Evolutionary conservation across 2,329 filamentous ascomycete species (phyloP), one percentile per base, ranked within the genome.

Genomic region (Phoma sp.): DNA sequence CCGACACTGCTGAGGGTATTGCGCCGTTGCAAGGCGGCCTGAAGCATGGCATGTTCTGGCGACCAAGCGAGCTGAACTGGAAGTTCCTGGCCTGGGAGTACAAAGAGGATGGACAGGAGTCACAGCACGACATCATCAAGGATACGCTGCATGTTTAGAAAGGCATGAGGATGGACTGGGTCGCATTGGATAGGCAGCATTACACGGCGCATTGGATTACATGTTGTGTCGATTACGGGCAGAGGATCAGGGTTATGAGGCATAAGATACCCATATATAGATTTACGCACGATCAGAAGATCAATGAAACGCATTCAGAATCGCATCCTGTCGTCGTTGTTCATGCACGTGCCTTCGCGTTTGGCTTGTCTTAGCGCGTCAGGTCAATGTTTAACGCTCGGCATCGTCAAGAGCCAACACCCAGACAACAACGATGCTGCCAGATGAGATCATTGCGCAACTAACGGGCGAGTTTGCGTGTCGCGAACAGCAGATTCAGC

Each of bases 81-180:
- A 92, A 90, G 74, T 83, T 93, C 72, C 78, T 93, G 69, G 89
- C 87, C 47, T 93, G 90, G 90, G 87, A 92, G 72, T 91, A 85
- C 83, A 83, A 67, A 25, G 59, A 61, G 45, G 61, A 66, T 1
- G 64, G 53, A 15, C 43, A 56, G 29, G 38, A 61, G n/a, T 28
- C 37, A 5, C 42, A 60, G n/a, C 30, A 36, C 17, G 40, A 51
- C 21, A 48, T 47, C 48, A 61, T 69, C 34, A 57, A 56, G 42
- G 63, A 70, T 51, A 64, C 62, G 23, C 37, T 74, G 42, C 72
- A 74, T 60, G 69, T 66, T 57, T 74, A 72, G 50, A 58, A 37
- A 18, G 37, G 34, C 42, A 37, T 53, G 18, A 30, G 5, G 21
- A 39, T 12, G 18, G 26, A 39, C 26, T 36, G 40, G 36, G 29